Base-by-base conservation (phyloP, 2,329 filamentous ascomycete species). In the Ambrosiella xylebori region DNA sequence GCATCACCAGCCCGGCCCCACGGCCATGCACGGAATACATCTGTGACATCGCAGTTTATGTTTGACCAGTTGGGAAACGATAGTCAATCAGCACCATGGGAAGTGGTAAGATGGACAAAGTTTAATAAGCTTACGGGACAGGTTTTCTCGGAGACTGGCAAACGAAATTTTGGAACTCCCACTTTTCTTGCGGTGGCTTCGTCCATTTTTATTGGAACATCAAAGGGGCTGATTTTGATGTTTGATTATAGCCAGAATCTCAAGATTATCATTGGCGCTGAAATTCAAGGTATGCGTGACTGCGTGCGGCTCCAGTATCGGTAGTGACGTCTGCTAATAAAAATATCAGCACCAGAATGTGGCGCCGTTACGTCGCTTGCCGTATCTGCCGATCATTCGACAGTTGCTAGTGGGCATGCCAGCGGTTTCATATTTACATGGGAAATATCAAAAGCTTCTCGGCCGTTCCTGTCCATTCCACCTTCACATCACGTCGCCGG, bases 161-260 rank as follows among this genome's bases (percentile, higher is more conserved):
- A 83, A 71, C 84, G 93, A 61, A 96, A 87, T 69, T 97, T 96
- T 74, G 94, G 93, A 36, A 78, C 83, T 45, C 89, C 91, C 27
- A 96, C 91, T 0, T 96, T 89, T 71, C 77, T 97, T 65, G 84
- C 85, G 45, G 85, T 96, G 53, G 90, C 91, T 62, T 86, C 90
- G 2, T 82, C 84, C 7, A 94, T 98, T 64, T 87, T 90, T 12
- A 71, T 98, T 57, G 93, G 93, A 35, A 98, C 94, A 0, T 87
- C 88, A 2, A 97, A 95, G 70, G 93, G 94, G 57, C 84, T 96
- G 69, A 86, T 97, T 59, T 74, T 98, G 67, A 82, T 97, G 61
- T 98, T 98, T 72, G 94, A 98, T 73, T 97, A 96, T 69, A 88
- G 94, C 68, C 93, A 98, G 71, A 93, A 86, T 64, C 73, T 97